Base-by-base conservation (phyloP, 352 stramenopile species). In the Peronospora belbahrii region DNA sequence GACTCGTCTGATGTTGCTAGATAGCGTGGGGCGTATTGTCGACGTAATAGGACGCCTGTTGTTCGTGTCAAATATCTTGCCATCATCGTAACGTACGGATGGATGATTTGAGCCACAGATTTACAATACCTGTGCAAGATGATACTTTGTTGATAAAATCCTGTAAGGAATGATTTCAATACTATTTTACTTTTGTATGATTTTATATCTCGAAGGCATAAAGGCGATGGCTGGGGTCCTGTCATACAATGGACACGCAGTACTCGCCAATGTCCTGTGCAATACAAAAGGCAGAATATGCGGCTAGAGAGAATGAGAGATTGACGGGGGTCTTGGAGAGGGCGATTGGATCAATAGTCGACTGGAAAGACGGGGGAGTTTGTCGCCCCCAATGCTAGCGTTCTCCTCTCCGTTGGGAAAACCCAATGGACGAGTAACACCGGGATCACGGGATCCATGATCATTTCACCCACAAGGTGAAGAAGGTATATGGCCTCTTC, bases 371-470 rank as follows among this genome's bases (percentile, higher is more conserved):
- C 15, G 30, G 33, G 40, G 48, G 48, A 35, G 27, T 25, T 64
- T 33, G 39, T 52, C 40, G n/a, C 30, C 46, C 27, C 39, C 39
- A 64, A 60, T 79, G 54, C 74, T 83, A 83, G 74, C 74, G 70
- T 69, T 73, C 65, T 63, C n/a, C n/a, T 37, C 20, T 41, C 27
- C 41, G 28, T 31, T 15, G 13, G 6, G 18, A 11, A n/a, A n/a
- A n/a, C n/a, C n/a, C 22, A 36, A 10, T 28, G 42, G 38, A 31
- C 42, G 47, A 52, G 56, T 49, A 72, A 74, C 74, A 81, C 72
- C 72, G 74, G 72, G 74, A 76, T 87, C 72, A 30, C 62, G 74
- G 74, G 74, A 87, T 76, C 70, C 72, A 82, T 83, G 74, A 87
- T 86, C 69, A 65, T 41, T 65, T 56, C 67, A 63, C 46, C 63